Percentiles rank a stretch among this genome's conserved stretches.
phyloP scores from a whole-genome alignment of 305 asterid species.

The Lippia alba region DNA sequence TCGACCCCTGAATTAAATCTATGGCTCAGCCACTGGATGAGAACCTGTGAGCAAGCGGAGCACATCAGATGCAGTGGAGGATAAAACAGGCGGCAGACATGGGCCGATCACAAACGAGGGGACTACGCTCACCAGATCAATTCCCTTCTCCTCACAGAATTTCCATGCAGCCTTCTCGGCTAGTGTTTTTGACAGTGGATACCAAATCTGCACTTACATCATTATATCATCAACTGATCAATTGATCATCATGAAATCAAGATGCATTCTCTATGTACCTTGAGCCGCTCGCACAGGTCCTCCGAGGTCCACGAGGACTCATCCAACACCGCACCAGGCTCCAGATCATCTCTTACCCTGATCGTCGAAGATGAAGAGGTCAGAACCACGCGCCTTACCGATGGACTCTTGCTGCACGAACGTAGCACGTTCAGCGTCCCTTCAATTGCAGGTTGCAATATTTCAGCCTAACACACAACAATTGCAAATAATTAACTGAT shows the following conservation, averaged over 20 bases:
- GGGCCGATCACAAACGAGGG: conserved; percentile 92
- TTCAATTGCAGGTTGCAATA: conserved; percentile 83
- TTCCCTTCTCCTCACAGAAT: conserved; percentile 64
- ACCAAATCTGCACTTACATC: conserved; percentile 61
- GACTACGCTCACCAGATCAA: conserved; percentile 69
- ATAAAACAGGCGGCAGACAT: conserved; percentile 63
- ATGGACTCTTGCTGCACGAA: conserved; percentile 76
- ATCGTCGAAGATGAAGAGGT: conserved; percentile 91
- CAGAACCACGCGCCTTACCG: conserved; percentile 74
- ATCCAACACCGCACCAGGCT: conserved; percentile 57
- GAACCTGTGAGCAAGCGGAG: conserved; percentile 77
- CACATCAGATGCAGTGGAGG: conserved; percentile 80
- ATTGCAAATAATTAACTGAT: too few species aligned
- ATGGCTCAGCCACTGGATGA: too few species aligned
- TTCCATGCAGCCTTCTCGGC: conserved; percentile 97
- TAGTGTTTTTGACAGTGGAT: conserved; percentile 73
- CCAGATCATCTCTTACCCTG: conserved; percentile 65
- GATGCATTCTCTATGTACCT: conserved; percentile 45
- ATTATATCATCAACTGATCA: too few species aligned
- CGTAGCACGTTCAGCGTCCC: conserved; percentile 88
- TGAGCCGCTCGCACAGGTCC: conserved; percentile 64
- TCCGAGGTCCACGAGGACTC: conserved; percentile 89
- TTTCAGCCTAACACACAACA: conserved; percentile 42
- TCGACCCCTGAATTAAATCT: too few species aligned
- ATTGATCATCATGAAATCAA: background rate